Base-by-base conservation (phyloP, 495 filamentous ascomycete genomes). In the Talaromyces thailandensis region DNA sequence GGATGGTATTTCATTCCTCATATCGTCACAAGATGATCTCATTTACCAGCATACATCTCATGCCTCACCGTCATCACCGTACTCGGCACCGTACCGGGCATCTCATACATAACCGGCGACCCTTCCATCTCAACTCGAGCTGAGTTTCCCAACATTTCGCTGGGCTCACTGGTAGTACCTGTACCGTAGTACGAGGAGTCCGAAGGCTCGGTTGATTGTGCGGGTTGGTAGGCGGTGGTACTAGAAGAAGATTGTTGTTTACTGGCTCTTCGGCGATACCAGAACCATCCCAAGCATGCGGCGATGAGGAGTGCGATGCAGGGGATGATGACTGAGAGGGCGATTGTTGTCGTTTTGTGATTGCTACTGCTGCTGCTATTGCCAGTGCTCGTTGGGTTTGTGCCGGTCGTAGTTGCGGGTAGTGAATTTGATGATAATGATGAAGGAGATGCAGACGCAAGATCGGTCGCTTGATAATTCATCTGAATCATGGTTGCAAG, bases 341-440 rank as follows among this genome's bases (percentile, higher is more conserved):
- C 55, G 55, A 57, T 57, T 57, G 55, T 57, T 16, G 55, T 57
- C 23, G 55, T 57, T 32, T 35, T 29, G 55, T 35, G 26, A 18
- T 57, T 57, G n/a, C 12, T 57, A 11, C 18, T 21, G 14, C 55
- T 56, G 11, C 52, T 29, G 25, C 52, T 31, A 5, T 4, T 14
- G 25, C 52, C 48, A 12, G 48, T 52, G 18, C 24, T 25, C 1
- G 18, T 31, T 31, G 29, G 9, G 9, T 14, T 6, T 26, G n/a
- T 31, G 52, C 6, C 14, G 2, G n/a, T n/a, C n/a, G 52, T 56
- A 2, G 12, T 56, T 3, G 29, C 18, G 28, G 26, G 55, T 57
- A 35, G 26, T 28, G 26, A 18, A 56, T 14, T 18, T 7, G 55
- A 26, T 28, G 52, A 35, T 18, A 23, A 12, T 16, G 29, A 21